Evolutionary conservation across 495 filamentous ascomycete species (phyloP).

Genomic region (Glonium stellatum): DNA sequence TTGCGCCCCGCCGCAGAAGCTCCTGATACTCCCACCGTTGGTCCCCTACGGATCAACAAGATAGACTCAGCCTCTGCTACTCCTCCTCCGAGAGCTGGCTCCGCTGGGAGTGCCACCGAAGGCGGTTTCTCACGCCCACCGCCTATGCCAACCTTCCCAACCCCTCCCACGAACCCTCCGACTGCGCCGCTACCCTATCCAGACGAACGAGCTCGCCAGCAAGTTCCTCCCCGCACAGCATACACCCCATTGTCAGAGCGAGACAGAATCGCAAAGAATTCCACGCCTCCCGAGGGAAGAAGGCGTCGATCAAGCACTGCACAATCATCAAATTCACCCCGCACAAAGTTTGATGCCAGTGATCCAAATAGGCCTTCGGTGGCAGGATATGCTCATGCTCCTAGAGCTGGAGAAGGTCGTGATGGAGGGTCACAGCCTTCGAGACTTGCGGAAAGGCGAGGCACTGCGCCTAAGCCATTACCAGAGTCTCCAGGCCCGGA

Average conservation of each 20-base stretch:
- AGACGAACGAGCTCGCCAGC: conserved; percentile 55
- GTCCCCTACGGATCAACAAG: conserved; percentile 82
- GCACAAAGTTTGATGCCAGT: conserved; percentile 31
- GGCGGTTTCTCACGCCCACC: conserved; percentile 42
- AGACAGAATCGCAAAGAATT: conserved; percentile 31
- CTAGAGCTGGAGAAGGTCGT: conserved; percentile 14
- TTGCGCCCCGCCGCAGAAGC: conserved; percentile 18
- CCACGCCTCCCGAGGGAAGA: conserved; percentile 26
- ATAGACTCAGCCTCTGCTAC: conserved; percentile 40
- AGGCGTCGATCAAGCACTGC: conserved; percentile 24
- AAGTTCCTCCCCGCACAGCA: conserved; percentile 32
- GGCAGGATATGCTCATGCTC: conserved; percentile 28
- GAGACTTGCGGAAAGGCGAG: conserved; percentile 37
- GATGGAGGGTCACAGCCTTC: conserved; percentile 20
- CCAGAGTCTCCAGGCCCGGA: conserved; percentile 69
- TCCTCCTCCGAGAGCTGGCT: conserved; percentile 33
- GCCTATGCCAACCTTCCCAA: conserved; percentile 41
- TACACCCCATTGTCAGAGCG: conserved; percentile 47
- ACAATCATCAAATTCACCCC: conserved; percentile 19
- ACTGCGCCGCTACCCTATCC: conserved; percentile 68
- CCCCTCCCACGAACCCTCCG: conserved; percentile 58
- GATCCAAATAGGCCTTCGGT: conserved; percentile 37
- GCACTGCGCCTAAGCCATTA: conserved; percentile 62
- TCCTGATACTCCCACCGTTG: conserved; percentile 55
- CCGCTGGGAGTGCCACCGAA: conserved; percentile 34